Conservation (phyloP, 192 early-diverging fungal genomes). For the Entophlyctis helioformis region DNA sequence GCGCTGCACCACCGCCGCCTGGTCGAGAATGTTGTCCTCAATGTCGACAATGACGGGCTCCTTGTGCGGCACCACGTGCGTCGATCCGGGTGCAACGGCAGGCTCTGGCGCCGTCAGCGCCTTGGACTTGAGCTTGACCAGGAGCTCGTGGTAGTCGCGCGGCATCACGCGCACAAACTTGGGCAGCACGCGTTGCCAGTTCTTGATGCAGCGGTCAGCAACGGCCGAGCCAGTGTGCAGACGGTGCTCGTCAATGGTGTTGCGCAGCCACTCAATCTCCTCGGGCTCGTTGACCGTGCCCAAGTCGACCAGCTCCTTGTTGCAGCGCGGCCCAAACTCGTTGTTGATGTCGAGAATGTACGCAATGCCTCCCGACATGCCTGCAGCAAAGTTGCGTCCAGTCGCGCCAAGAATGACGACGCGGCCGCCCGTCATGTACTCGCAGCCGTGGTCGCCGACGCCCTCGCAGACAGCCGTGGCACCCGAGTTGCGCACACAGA, state of each 20-base stretch:
- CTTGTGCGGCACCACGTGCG: conserved; percentile 15
- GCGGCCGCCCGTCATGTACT: conserved; percentile 99
- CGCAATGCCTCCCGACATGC: conserved; percentile 96
- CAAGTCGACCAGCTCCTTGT: conserved; percentile 85
- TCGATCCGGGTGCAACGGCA: conserved; percentile 7
- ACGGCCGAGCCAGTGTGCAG: conserved; percentile 67
- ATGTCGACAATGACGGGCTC: conserved; percentile 71
- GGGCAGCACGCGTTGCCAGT: conserved; percentile 58
- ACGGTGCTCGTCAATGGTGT: conserved; percentile 69
- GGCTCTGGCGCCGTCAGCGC: conserved; percentile 12
- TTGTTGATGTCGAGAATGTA: conserved; percentile 70
- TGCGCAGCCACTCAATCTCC: conserved; percentile 64
- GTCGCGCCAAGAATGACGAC: conserved; percentile 77
- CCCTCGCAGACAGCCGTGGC: conserved; percentile 92
- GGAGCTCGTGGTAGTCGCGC: conserved; percentile 73
- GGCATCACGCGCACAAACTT: conserved; percentile 92
- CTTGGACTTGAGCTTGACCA: conserved; percentile 42
- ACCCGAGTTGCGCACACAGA: conserved; percentile 97
- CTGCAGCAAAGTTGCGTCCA: conserved; percentile 97
- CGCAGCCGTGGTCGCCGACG: conserved; percentile 96
- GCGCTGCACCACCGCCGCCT: conserved; percentile 57
- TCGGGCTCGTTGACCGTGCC: conserved; percentile 65
- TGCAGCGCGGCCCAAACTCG: conserved; percentile 61
- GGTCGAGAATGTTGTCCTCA: conserved; percentile 79
- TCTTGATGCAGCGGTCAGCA: conserved; percentile 56